A percentile compares a stretch with the other conserved stretches of the same genome.
phyloP scores from a whole-genome alignment of 805 yeast species.

The Barnettozyma californica region DNA sequence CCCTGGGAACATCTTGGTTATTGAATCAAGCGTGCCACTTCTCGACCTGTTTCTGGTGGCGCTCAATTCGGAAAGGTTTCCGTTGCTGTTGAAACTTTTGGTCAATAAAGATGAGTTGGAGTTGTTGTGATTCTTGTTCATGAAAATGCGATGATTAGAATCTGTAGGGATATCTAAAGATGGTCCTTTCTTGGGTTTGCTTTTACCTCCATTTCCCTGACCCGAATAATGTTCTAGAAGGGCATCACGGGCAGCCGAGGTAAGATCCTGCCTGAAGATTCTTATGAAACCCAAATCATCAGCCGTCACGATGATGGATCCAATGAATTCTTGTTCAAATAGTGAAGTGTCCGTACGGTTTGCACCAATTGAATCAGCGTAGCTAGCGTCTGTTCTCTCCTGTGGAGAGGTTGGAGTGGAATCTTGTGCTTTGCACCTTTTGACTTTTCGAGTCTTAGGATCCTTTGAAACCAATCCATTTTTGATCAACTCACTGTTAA shows the following conservation, averaged over 20 bases:
- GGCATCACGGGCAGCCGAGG: constrained; percentile 39
- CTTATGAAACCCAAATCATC: constrained; percentile 71
- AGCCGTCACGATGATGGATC: constrained; percentile 62
- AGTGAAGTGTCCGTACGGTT: constrained; percentile 8
- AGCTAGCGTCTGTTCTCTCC: neutral
- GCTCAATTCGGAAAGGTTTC: neutral
- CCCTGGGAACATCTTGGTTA: constrained; percentile 2
- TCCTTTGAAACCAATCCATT: constrained; percentile 2
- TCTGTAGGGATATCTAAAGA: neutral
- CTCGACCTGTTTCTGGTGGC: constrained; percentile 11
- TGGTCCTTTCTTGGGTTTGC: constrained; percentile 1
- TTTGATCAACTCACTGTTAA: constrained; percentile 31
- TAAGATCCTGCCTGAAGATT: constrained; percentile 76
- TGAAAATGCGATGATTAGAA: constrained; percentile 1
- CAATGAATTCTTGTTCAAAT: constrained; percentile 29
- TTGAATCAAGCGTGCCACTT: constrained; percentile 18
- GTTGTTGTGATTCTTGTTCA: constrained; percentile 13
- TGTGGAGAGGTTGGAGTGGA: constrained; percentile 4
- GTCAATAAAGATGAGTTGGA: constrained; percentile 16
- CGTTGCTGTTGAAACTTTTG: constrained; percentile 10
- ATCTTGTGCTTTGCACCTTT: constrained; percentile 4
- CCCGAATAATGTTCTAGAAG: constrained; percentile 22
- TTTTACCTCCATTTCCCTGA: neutral
- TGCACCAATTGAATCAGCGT: neutral
- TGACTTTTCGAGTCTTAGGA: neutral